Evolutionary conservation across 192 early-diverging fungal genomes (phyloP).

Genomic region (Piromyces sp.): DNA sequence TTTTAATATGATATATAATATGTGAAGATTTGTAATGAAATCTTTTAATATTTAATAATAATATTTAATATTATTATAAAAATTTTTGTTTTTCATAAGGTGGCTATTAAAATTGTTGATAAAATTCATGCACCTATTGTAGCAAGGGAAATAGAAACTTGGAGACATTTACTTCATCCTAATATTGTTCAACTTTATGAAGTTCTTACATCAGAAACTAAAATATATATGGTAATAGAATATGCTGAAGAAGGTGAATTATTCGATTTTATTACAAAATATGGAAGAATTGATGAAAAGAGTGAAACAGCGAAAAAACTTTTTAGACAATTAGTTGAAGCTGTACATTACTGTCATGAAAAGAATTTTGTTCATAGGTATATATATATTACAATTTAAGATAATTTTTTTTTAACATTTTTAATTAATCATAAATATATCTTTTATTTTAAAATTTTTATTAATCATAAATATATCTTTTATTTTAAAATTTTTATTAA

Average conservation of each 20-base stretch:
- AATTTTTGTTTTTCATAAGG: conserved; percentile 4
- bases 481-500: not conserved
- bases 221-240: conserved; percentile 68
- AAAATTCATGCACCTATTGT: conserved; percentile 36
- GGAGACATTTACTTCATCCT: conserved; percentile 53
- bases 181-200: conserved; percentile 66
- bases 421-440: not conserved
- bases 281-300: conserved; percentile 10
- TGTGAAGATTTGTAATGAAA: too few species aligned
- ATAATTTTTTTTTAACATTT: too few species aligned
- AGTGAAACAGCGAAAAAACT: conserved; percentile 18
- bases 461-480: not conserved
- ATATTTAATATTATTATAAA: too few species aligned
- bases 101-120: conserved; percentile 42
- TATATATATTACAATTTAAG: too few species aligned
- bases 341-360: conserved; percentile 60
- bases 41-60: too few species aligned
- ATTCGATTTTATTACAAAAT: conserved; percentile 21
- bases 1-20: too few species aligned
- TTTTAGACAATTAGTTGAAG: conserved; percentile 57
- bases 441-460: not conserved
- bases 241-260: conserved; percentile 56
- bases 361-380: conserved; percentile 1
- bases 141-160: conserved; percentile 43
- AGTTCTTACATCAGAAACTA: conserved; percentile 47